Percentiles rank a stretch among this genome's conserved stretches.
Conservation (phyloP, 495 filamentous ascomycete species). For the Penicillium longicatenatum region DNA sequence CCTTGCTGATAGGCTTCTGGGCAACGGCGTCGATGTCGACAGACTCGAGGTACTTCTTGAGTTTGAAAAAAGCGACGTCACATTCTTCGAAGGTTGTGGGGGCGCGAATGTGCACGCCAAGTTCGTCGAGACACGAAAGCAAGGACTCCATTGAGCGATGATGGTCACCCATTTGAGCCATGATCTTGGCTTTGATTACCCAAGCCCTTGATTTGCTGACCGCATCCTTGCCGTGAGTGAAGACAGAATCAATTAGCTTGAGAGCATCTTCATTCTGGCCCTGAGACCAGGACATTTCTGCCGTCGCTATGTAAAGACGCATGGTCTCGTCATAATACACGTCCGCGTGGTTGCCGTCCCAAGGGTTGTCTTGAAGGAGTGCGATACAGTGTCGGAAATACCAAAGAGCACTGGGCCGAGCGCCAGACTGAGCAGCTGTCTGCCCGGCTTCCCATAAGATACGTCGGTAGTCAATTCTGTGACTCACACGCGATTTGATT, state of each 20-base stretch:
- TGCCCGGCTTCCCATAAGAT: constrained; percentile 76
- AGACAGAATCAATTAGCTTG: constrained; percentile 62
- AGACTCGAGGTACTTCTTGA: constrained; percentile 60
- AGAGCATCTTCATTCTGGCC: constrained; percentile 65
- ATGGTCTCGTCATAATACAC: constrained; percentile 84
- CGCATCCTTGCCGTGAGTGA: constrained; percentile 62
- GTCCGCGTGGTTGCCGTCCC: constrained; percentile 70
- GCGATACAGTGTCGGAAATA: constrained; percentile 74
- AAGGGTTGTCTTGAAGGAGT: constrained; percentile 77
- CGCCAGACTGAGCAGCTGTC: constrained; percentile 75
- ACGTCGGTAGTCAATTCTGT: constrained; percentile 66
- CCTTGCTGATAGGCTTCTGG: constrained; percentile 50
- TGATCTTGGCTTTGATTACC: constrained; percentile 76
- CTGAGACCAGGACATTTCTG: constrained; percentile 82
- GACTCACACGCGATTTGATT: constrained; percentile 62
- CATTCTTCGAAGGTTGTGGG: constrained; percentile 72
- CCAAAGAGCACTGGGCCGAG: constrained; percentile 72
- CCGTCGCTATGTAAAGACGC: constrained; percentile 68
- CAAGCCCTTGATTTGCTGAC: constrained; percentile 78
- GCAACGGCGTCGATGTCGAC: constrained; percentile 58
- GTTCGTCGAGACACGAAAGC: constrained; percentile 64
- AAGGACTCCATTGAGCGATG: constrained; percentile 66
- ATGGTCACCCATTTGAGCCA: constrained; percentile 70
- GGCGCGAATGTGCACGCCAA: constrained; percentile 65
- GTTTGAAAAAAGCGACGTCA: constrained; percentile 65